Base-by-base conservation (phyloP, 2,329 filamentous ascomycete genomes). In the Trichoderma polysporum region DNA sequence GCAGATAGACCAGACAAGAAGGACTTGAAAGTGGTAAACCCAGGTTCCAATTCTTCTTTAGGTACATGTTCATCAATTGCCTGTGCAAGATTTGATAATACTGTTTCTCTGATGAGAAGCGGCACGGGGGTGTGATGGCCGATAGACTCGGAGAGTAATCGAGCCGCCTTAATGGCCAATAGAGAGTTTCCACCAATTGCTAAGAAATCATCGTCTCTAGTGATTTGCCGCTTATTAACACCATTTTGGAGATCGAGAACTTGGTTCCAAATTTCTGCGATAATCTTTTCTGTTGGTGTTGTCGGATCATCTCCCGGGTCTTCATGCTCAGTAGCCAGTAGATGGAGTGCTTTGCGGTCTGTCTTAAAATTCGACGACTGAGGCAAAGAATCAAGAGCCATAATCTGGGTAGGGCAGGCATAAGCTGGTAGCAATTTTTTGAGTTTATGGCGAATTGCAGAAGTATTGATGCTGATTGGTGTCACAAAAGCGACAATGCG, bases 161-260 rank as follows among this genome's bases (percentile, higher is more conserved):
- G 57, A 35, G 57, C 57, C 8, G 57, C 57, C 39, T 49, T 59
- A 15, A 59, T 59, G 25, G 57, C 57, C 2, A 59, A n/a, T 15
- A 59, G 29, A 12, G 57, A 59, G n/a, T 59, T 59, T 35, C 57
- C 57, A 8, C 57, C 57, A 3, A 59, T 59, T 19, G 57, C 57
- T 27, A 59, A 59, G 29, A 59, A 59, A 45, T 59, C 57, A 13
- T 45, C 57, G 17, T 59, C 57, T 47, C 57, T 41, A 9, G n/a
- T 47, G 8, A 59, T 49, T 10, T 10, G 12, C 12, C 27, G 12
- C 19, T 35, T 19, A 25, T 8, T 22, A 25, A 19, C 6, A 22
- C 25, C 15, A 13, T 1, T 7, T 25, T 47, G 39, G 0, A 25
- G 25, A 8, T 33, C n/a, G 27, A 59, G 57, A n/a, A 59, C 3